Percentiles rank a stretch among this genome's conserved stretches.
Conservation (phyloP, 768 basidiomycete genomes). For the Suillus decipiens region DNA sequence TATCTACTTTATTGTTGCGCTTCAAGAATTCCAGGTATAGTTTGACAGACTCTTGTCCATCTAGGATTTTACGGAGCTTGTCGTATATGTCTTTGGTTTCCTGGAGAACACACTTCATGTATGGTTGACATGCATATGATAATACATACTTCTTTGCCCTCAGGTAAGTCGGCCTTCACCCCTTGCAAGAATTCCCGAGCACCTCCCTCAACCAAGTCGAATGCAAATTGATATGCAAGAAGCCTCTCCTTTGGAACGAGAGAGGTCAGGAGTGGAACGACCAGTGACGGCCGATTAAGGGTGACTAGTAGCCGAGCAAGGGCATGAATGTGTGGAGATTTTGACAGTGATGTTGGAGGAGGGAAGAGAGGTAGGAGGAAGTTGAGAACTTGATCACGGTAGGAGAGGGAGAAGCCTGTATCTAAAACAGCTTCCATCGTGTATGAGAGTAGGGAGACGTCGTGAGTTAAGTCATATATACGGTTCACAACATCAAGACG, state of each 20-base stretch:
- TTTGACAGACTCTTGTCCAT: constrained; percentile 89
- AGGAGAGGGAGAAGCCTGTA: constrained; percentile 83
- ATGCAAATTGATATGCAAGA: constrained; percentile 92
- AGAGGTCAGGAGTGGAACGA: constrained; percentile 70
- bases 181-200: constrained; percentile 89
- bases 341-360: constrained; percentile 65
- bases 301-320: constrained; percentile 90
- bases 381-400: constrained; percentile 78
- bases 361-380: constrained; percentile 89
- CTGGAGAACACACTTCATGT: constrained; percentile 36
- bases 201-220: constrained; percentile 93
- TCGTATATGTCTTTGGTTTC: constrained; percentile 64
- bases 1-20: constrained; percentile 90
- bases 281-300: constrained; percentile 78
- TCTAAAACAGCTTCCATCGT: constrained; percentile 91
- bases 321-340: constrained; percentile 74
- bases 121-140: constrained; percentile 6
- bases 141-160: constrained; percentile 59
- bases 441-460: constrained; percentile 82
- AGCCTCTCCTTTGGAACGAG: constrained; percentile 72
- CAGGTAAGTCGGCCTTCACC: constrained; percentile 67
- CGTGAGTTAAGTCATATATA: constrained; percentile 72
- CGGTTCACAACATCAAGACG: constrained; percentile 84
- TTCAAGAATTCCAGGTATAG: constrained; percentile 95
- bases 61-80: constrained; percentile 79